phyloP scores from a whole-genome alignment of 768 basidiomycete species.

The Collybia mongolica region DNA sequence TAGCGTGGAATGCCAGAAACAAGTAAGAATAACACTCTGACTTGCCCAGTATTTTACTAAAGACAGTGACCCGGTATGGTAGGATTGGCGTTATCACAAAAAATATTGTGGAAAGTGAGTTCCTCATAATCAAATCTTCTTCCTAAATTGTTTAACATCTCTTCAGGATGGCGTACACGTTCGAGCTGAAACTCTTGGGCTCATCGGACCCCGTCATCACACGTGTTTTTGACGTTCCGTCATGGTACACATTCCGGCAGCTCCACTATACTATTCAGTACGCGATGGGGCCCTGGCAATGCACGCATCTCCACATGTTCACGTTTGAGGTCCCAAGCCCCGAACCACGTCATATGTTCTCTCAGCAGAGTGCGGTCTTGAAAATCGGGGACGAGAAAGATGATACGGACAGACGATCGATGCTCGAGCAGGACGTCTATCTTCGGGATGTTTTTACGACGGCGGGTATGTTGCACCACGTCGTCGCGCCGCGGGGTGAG shows the following conservation, averaged over 20 bases:
- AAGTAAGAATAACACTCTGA: neutral
- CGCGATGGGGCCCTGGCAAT: slow-evolving; percentile 14
- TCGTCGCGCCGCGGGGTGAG: slow-evolving; percentile 6
- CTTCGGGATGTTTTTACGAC: neutral
- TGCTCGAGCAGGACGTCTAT: neutral
- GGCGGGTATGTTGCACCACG: slow-evolving; percentile 1
- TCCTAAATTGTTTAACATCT: too few relatives aligned
- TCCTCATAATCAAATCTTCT: neutral
- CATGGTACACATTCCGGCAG: slow-evolving; percentile 17
- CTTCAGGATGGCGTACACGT: slow-evolving; percentile 15
- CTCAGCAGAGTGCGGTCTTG: neutral
- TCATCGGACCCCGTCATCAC: slow-evolving; percentile 18
- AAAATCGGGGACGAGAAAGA: neutral
- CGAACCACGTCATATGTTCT: neutral
- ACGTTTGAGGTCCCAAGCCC: slow-evolving; percentile 4
- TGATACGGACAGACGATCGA: too few relatives aligned
- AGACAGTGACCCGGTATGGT: neutral
- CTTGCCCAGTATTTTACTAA: neutral
- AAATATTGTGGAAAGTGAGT: slow-evolving; percentile 14
- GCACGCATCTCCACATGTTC: slow-evolving; percentile 17
- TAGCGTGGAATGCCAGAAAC: slow-evolving; percentile 6
- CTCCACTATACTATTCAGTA: slow-evolving; percentile 20
- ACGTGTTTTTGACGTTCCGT: slow-evolving; percentile 18
- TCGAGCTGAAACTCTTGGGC: slow-evolving; percentile 15
- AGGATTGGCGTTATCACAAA: slow-evolving; percentile 16